phyloP scores from a whole-genome alignment of 2,329 filamentous ascomycete genomes.

The Talaromyces verruculosus region DNA sequence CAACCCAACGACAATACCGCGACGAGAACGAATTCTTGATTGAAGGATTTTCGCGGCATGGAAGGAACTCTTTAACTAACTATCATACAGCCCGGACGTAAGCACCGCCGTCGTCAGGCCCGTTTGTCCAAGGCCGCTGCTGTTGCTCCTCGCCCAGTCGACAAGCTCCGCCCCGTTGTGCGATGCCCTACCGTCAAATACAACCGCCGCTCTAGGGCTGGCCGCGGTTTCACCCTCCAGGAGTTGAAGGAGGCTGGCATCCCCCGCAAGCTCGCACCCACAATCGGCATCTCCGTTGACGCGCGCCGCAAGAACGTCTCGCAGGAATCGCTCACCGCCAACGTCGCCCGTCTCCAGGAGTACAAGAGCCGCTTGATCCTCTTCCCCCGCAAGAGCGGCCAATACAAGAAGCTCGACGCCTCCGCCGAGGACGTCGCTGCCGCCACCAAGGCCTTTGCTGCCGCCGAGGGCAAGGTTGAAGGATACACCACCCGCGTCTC shows the following conservation, averaged over 20 bases:
- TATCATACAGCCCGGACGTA: constrained; percentile 80
- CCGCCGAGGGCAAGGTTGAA: constrained; percentile 52
- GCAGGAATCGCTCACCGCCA: constrained; percentile 89
- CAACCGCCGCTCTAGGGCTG: constrained; percentile 95
- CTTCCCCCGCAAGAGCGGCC: constrained; percentile 92
- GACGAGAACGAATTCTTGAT: neutral
- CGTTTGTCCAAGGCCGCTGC: constrained; percentile 93
- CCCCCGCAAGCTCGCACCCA: constrained; percentile 87
- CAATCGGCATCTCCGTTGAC: constrained; percentile 97
- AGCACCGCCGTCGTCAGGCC: constrained; percentile 86
- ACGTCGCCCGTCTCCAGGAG: constrained; percentile 96
- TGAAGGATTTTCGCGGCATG: constrained; percentile 12
- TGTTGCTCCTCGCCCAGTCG: constrained; percentile 92
- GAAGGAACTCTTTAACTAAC: constrained; percentile 1
- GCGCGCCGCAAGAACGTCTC: constrained; percentile 94
- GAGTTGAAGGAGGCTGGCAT: constrained; percentile 99
- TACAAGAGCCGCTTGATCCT: constrained; percentile 96
- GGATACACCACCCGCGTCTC: constrained; percentile 55
- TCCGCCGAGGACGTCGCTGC: constrained; percentile 78
- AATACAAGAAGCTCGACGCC: constrained; percentile 89
- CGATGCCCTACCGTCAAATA: constrained; percentile 98
- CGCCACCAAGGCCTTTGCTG: constrained; percentile 57
- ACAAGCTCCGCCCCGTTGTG: constrained; percentile 93
- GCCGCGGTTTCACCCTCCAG: constrained; percentile 94
- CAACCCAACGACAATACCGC: neutral